A percentile compares a stretch with the other conserved stretches of the same genome.
phyloP scores from a whole-genome alignment of 2,329 filamentous ascomycete genomes.

The Ramularia collo-cygni region DNA sequence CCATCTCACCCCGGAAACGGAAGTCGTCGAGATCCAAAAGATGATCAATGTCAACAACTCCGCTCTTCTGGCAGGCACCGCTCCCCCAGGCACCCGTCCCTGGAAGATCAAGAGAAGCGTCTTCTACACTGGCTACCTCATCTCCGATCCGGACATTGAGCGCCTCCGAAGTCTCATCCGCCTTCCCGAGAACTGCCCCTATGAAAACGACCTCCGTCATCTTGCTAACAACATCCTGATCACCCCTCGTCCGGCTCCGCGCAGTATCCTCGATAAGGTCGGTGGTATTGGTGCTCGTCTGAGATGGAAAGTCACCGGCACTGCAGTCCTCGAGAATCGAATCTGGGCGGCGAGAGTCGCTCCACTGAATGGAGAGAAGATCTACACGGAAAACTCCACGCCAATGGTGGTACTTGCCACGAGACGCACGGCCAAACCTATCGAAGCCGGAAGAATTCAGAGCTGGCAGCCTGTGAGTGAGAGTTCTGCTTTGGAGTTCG shows the following conservation, averaged over 20 bases:
- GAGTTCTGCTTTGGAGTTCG: constrained; percentile 68
- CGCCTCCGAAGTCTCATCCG: constrained; percentile 64
- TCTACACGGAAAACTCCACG: constrained; percentile 71
- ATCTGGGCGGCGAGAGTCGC: constrained; percentile 81
- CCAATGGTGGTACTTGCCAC: constrained; percentile 80
- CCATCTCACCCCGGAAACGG: constrained; percentile 67
- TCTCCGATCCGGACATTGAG: constrained; percentile 64
- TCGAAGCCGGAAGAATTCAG: constrained; percentile 73
- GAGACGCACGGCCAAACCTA: constrained; percentile 65
- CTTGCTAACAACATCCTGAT: constrained; percentile 91
- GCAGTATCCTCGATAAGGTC: constrained; percentile 69
- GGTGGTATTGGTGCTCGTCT: constrained; percentile 81
- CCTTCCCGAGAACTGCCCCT: constrained; percentile 52
- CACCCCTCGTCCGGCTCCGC: constrained; percentile 66
- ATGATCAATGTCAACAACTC: constrained; percentile 85
- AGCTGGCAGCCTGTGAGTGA: constrained; percentile 72
- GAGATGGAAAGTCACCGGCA: constrained; percentile 74
- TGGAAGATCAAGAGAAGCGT: constrained; percentile 78
- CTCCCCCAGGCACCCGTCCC: constrained; percentile 40
- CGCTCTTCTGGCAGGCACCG: constrained; percentile 42
- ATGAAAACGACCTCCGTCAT: constrained; percentile 64
- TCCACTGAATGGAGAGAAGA: constrained; percentile 61
- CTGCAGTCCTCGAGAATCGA: constrained; percentile 67
- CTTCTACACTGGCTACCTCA: constrained; percentile 88
- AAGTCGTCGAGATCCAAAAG: constrained; percentile 77